Conservation (phyloP, 805 yeast species). For the Nakazawaea peltata region DNA sequence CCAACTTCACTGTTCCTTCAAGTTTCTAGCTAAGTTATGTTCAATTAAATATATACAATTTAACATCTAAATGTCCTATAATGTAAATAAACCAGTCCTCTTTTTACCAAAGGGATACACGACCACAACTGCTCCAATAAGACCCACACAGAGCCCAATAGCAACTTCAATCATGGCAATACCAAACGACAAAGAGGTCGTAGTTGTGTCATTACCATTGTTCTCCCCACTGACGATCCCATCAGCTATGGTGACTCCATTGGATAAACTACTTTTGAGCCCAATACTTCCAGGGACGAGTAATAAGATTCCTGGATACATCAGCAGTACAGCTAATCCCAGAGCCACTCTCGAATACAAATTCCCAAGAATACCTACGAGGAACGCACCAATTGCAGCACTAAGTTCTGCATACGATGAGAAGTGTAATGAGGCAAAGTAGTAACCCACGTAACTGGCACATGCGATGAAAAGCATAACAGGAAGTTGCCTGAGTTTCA, state of each 20-base stretch:
- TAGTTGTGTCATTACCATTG: conserved; percentile 17
- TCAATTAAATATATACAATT: not conserved
- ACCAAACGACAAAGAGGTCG: conserved; percentile 40
- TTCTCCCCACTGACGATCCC: conserved; percentile 33
- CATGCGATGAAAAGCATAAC: conserved; percentile 64
- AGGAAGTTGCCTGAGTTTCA: conserved; percentile 61
- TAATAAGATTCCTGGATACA: conserved; percentile 82
- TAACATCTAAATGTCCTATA: conserved; percentile 24
- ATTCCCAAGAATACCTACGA: conserved; percentile 74
- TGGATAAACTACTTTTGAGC: conserved; percentile 61
- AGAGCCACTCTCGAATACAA: conserved; percentile 71
- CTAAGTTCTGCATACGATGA: conserved; percentile 63
- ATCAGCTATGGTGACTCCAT: conserved; percentile 65
- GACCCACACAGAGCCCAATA: conserved; percentile 79
- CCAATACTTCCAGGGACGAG: conserved; percentile 86
- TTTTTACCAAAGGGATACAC: conserved; percentile 83
- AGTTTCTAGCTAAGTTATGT: no score
- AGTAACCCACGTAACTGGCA: conserved; percentile 65
- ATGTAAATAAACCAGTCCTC: conserved; percentile 68
- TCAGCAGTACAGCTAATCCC: conserved; percentile 83
- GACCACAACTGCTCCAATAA: conserved; percentile 74
- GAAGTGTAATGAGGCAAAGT: conserved; percentile 60
- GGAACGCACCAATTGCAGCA: conserved; percentile 73
- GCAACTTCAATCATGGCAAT: conserved; percentile 77
- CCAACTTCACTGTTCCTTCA: conserved; percentile 4